Percentiles rank a stretch among this genome's conserved stretches.
Conservation (phyloP, 2,329 filamentous ascomycete species). For the Cordyceps cicadae region DNA sequence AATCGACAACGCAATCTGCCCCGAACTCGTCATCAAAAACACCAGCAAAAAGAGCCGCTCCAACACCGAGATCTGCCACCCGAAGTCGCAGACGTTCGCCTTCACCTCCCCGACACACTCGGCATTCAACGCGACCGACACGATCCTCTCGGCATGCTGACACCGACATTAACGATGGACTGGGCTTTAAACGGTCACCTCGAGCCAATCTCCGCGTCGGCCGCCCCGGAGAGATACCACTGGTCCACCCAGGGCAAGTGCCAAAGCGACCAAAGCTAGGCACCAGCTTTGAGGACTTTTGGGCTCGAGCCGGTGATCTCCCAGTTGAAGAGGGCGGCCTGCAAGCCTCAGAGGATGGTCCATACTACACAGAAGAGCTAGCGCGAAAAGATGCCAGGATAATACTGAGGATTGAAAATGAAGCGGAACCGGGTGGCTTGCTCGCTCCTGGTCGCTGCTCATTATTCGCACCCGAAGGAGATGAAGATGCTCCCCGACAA, state of each 20-base stretch:
- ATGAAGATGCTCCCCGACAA: constrained; percentile 65
- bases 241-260: constrained; percentile 52
- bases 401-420: constrained; percentile 63
- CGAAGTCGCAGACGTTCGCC: constrained; percentile 33
- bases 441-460: constrained; percentile 64
- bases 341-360: constrained; percentile 46
- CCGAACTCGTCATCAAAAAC: constrained; percentile 22
- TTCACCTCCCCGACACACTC: constrained; percentile 32
- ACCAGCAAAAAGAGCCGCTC: constrained; percentile 21
- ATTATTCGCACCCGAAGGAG: constrained; percentile 62
- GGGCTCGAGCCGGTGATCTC: constrained; percentile 40
- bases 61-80: constrained; percentile 22
- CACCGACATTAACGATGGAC: constrained; percentile 16
- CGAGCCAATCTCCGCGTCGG: constrained; percentile 42
- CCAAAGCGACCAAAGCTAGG: constrained; percentile 45
- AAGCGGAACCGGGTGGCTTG: constrained; percentile 65
- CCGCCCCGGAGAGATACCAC: constrained; percentile 36
- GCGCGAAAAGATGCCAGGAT: constrained; percentile 59
- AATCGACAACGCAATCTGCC: constrained; percentile 1
- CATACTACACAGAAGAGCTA: constrained; percentile 50
- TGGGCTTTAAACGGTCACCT: constrained; percentile 26
- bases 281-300: constrained; percentile 49
- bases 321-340: constrained; percentile 52
- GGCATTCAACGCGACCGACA: constrained; percentile 34
- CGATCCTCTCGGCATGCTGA: constrained; percentile 34